Percentiles rank a stretch among this genome's conserved stretches.
phyloP scores from a whole-genome alignment of 257 asterid genomes.

The Nicotiana benthamiana region DNA sequence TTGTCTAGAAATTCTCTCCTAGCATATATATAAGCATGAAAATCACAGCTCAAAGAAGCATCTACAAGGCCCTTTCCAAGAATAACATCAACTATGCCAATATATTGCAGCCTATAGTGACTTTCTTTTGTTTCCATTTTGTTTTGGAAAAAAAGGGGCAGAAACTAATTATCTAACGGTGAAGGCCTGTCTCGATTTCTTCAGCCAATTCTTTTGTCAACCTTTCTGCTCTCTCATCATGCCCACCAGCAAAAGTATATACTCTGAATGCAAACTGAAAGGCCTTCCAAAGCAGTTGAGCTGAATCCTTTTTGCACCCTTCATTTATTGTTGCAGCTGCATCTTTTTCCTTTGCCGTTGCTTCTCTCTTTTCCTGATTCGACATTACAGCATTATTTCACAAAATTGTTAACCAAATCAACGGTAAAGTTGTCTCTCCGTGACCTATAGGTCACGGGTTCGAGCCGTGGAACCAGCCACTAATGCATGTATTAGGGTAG shows the following conservation, averaged over 20 bases:
- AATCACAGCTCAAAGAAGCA: not conserved
- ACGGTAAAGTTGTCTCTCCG: too few species aligned
- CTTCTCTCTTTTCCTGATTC: conserved; percentile 54
- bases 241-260: conserved; percentile 85
- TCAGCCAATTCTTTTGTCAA: conserved; percentile 69
- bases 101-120: conserved; percentile 7
- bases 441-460: too few species aligned
- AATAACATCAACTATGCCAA: not conserved
- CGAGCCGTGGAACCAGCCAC: too few species aligned
- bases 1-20: conserved; percentile 1
- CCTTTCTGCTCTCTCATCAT: conserved; percentile 77
- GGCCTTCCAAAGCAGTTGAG: conserved; percentile 67
- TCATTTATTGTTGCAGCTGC: conserved; percentile 17
- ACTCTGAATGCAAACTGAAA: conserved; percentile 79
- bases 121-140: not conserved
- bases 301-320: conserved; percentile 36
- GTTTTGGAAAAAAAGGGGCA: not conserved
- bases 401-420: not conserved
- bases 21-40: not conserved
- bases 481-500: too few species aligned
- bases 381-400: not conserved
- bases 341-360: conserved; percentile 17
- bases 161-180: conserved; percentile 5
- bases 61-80: not conserved
- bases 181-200: conserved; percentile 52